A percentile compares a stretch with the other conserved stretches of the same genome.
Conservation (phyloP, 495 filamentous ascomycete species). For the Gamarada debralockiae region DNA sequence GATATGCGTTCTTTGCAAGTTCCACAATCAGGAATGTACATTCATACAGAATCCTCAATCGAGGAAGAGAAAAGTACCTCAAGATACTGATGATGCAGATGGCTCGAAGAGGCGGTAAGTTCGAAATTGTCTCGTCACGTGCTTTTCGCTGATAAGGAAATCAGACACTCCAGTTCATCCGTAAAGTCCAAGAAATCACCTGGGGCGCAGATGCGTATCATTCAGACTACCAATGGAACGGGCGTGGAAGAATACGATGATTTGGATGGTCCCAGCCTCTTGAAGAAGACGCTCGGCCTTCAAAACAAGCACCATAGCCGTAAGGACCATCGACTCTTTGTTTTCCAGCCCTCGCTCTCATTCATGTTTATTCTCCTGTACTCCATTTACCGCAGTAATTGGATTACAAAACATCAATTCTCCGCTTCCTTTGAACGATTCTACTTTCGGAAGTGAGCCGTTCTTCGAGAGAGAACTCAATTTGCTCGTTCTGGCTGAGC, state of each 20-base stretch:
- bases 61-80: constrained; percentile 67
- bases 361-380: no score
- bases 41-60: constrained; percentile 60
- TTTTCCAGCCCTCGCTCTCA: no score
- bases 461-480: no score
- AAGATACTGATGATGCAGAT: constrained; percentile 50
- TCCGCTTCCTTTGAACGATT: no score
- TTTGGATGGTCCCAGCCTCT: constrained; percentile 51
- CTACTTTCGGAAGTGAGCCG: no score
- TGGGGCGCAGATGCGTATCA: constrained; percentile 12
- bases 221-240: constrained; percentile 45
- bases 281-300: constrained; percentile 60
- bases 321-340: no score
- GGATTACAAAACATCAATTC: no score
- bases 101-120: constrained; percentile 51
- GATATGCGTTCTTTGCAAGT: constrained; percentile 59
- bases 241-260: constrained; percentile 58
- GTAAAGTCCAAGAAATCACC: constrained; percentile 8
- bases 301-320: constrained; percentile 55
- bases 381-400: no score
- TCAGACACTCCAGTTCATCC: constrained; percentile 19
- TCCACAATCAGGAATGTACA: constrained; percentile 57
- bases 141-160: constrained; percentile 15
- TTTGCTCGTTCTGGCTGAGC: no score
- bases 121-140: constrained; percentile 15